Evolutionary conservation across 768 basidiomycete genomes (phyloP).

Genomic region (Trametes elegans): DNA sequence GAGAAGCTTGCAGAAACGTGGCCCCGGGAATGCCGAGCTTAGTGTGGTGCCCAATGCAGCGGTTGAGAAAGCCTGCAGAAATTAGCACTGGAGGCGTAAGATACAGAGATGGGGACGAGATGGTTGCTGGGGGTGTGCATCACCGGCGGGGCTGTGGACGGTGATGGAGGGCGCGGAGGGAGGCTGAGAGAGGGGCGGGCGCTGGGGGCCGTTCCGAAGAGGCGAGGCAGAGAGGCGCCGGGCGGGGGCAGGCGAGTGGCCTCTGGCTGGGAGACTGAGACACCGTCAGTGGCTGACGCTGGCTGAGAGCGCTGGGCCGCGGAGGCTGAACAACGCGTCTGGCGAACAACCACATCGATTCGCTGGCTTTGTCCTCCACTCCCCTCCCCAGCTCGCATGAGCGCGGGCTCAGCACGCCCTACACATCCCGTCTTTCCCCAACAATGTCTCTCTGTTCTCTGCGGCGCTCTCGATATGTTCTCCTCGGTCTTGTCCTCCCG

Average conservation of each 20-base stretch:
- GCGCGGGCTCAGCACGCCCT: constrained; percentile 26
- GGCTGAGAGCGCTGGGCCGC: neutral
- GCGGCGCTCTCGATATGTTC: constrained; percentile 14
- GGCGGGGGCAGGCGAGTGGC: constrained; percentile 1
- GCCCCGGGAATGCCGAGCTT: neutral
- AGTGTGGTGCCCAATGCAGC: neutral
- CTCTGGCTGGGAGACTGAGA: neutral
- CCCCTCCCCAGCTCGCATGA: constrained; percentile 24
- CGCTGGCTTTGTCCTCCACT: constrained; percentile 20
- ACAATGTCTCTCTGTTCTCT: constrained; percentile 17
- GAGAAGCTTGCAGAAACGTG: neutral
- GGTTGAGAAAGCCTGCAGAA: neutral
- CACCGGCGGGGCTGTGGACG: neutral
- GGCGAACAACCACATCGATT: constrained; percentile 20
- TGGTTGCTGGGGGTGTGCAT: neutral
- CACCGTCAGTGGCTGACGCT: neutral
- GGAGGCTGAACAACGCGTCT: constrained; percentile 13
- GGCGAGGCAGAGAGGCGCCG: constrained; percentile 11
- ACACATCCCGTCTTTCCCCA: neutral
- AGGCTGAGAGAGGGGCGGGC: neutral
- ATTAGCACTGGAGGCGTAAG: neutral
- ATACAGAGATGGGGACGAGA: neutral
- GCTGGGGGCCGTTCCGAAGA: constrained; percentile 6
- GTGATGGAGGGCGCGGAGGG: neutral
- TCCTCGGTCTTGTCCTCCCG: constrained; percentile 25